phyloP scores from a whole-genome alignment of 108 stramenopile genomes.

The Conticribra guillardii region DNA sequence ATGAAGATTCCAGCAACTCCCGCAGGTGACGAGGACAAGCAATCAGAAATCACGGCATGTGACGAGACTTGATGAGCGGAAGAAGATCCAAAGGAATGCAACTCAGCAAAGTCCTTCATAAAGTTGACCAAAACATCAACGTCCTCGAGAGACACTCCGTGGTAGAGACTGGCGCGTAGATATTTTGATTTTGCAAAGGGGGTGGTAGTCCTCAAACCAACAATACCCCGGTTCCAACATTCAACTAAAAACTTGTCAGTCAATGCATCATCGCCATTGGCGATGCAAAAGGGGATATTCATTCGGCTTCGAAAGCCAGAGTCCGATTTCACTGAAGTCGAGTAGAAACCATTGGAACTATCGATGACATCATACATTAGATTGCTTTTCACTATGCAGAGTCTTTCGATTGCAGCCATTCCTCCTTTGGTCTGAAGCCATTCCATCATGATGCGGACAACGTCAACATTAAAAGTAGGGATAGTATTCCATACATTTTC shows the following conservation, averaged over 20 bases:
- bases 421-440: conserved; percentile 47
- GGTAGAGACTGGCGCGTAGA: conserved; percentile 51
- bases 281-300: conserved; percentile 49
- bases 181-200: conserved; percentile 42
- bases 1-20: not conserved
- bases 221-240: conserved; percentile 44
- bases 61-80: not conserved
- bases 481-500: conserved; percentile 55
- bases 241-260: conserved; percentile 48
- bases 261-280: conserved; percentile 28
- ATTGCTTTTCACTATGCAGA: conserved; percentile 25
- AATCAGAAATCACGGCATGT: not conserved
- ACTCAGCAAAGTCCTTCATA: conserved; percentile 39
- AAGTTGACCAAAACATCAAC: conserved; percentile 18
- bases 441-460: conserved; percentile 49
- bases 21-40: conserved; percentile 9
- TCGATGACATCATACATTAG: conserved; percentile 47
- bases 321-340: conserved; percentile 17
- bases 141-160: conserved; percentile 47
- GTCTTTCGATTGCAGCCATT: conserved; percentile 35
- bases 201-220: conserved; percentile 45
- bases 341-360: conserved; percentile 40
- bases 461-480: conserved; percentile 54
- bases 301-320: conserved; percentile 33
- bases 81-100: not conserved